Base-by-base conservation (phyloP, 2,329 filamentous ascomycete species). In the Stromatinia cepivora region DNA sequence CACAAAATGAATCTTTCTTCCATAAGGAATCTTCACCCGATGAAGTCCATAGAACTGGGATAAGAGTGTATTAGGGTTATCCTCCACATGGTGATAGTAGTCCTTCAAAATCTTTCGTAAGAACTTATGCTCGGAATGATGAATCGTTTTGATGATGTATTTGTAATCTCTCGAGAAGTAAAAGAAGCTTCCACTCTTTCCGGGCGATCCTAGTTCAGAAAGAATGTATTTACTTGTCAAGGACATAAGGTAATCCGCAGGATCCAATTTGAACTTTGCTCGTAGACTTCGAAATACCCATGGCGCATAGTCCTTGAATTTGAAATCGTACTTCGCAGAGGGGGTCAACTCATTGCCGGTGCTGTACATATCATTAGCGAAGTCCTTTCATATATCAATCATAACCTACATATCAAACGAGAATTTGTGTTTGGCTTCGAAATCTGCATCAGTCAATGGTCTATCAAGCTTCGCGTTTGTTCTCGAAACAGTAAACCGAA, bases 121-220 rank as follows among this genome's bases (percentile, higher is more conserved):
- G 73, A 94, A 94, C 77, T 94, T 94, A 83, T 94, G 92, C 80
- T 99, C 95, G 75, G 89, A 88, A 77, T 98, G 95, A 79, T 99
- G 95, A 75, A 99, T 98, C 31, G 95, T 99, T 82, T 99, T 99
- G 87, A 99, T 99, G 81, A 99, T 99, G 82, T 99, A 99, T 82
- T 97, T 98, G 86, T 99, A 99, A 81, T 99, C 95, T 77, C 95
- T 87, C 61, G 95, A 98, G 82, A 98, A 99, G 84, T 99, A 99
- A 83, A 99, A 99, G 83, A 99, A 99, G 80, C 94, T 98, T 73
- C 95, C 95, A 80, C 94, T 97, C 84, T 99, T 99, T 71, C 95
- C 95, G 1, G 95, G 95, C 5, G 95, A 98, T 48, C 95, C 95
- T 70, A 99, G 86, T 80, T 99, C 95, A 7, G 95, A 98, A 73